Evolutionary conservation across 352 stramenopile genomes (phyloP).

Genomic region (Phytophthora meadii): DNA sequence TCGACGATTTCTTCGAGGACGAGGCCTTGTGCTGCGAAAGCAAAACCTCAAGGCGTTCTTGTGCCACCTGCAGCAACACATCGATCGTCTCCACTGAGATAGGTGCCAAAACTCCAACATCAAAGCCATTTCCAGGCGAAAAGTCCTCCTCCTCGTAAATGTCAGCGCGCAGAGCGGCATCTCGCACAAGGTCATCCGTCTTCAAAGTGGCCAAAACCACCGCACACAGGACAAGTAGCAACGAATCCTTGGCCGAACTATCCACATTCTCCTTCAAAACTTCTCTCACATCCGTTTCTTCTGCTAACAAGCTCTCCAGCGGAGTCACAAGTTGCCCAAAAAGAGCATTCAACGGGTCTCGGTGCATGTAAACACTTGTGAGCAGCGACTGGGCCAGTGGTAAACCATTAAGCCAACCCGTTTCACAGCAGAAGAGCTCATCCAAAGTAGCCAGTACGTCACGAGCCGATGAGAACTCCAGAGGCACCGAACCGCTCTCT

Average conservation of each 20-base stretch:
- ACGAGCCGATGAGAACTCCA: constrained; percentile 69
- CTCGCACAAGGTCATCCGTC: constrained; percentile 79
- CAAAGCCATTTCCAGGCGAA: constrained; percentile 70
- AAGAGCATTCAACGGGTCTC: constrained; percentile 76
- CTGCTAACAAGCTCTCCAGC: constrained; percentile 33
- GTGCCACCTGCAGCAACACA: constrained; percentile 48
- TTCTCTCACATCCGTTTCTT: constrained; percentile 34
- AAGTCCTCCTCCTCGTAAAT: constrained; percentile 98
- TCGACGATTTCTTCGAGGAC: constrained; percentile 61
- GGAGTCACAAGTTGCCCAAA: constrained; percentile 50
- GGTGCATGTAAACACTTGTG: constrained; percentile 91
- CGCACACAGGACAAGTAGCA: constrained; percentile 79
- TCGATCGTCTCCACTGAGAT: constrained; percentile 49
- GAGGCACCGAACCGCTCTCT: constrained; percentile 40
- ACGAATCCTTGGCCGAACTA: constrained; percentile 50
- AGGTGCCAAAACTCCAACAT: constrained; percentile 55
- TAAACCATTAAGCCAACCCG: constrained; percentile 86
- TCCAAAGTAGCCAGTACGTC: constrained; percentile 83
- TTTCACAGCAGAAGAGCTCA: constrained; percentile 75
- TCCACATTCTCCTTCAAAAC: constrained; percentile 43
- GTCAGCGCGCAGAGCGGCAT: constrained; percentile 90
- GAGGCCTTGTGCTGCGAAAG: constrained; percentile 49
- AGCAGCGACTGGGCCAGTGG: constrained; percentile 90
- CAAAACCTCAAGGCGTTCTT: constrained; percentile 54
- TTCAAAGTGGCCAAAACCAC: constrained; percentile 76